Conservation (phyloP, 2,329 filamentous ascomycete species). For the Penicillium sp. region DNA sequence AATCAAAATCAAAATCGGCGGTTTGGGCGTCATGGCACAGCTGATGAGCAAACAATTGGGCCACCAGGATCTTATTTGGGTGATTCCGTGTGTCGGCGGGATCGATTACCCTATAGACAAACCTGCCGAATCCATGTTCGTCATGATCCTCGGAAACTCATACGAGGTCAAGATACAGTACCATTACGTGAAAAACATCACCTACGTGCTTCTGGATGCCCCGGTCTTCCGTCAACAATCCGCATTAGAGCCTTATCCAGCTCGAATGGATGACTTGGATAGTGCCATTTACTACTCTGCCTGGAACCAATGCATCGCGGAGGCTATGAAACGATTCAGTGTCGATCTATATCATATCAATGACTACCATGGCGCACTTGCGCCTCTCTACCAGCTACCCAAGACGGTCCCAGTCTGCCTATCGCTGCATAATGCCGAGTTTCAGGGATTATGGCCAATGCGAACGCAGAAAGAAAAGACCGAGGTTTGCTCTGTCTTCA, state of each 20-base stretch:
- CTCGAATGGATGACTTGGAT: conserved; percentile 65
- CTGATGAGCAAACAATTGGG: conserved; percentile 63
- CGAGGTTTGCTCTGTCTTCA: conserved; percentile 63
- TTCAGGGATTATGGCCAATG: conserved; percentile 66
- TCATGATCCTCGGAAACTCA: conserved; percentile 56
- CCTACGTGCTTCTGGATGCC: conserved; percentile 63
- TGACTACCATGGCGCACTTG: conserved; percentile 60
- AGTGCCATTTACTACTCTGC: conserved; percentile 65
- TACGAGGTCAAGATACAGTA: conserved; percentile 63
- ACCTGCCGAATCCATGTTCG: conserved; percentile 57
- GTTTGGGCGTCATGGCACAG: conserved; percentile 65
- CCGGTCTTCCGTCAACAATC: conserved; percentile 63
- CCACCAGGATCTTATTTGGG: conserved; percentile 63
- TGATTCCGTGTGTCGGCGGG: conserved; percentile 59
- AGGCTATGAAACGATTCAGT: conserved; percentile 58
- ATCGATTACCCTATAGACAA: conserved; percentile 60
- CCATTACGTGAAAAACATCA: conserved; percentile 61
- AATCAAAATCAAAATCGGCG: conserved; percentile 68
- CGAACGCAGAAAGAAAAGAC: conserved; percentile 56
- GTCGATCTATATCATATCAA: conserved; percentile 64
- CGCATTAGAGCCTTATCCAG: conserved; percentile 59
- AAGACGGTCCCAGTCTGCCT: conserved; percentile 58
- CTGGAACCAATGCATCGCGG: conserved; percentile 66
- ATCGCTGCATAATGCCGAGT: conserved; percentile 65
- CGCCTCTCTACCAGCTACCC: conserved; percentile 61